These are phyloP conservation scores for Huntiella savannae DNA, from an alignment of 2,329 filamentous ascomycete genomes.

Conservation along the genomic window DNA sequence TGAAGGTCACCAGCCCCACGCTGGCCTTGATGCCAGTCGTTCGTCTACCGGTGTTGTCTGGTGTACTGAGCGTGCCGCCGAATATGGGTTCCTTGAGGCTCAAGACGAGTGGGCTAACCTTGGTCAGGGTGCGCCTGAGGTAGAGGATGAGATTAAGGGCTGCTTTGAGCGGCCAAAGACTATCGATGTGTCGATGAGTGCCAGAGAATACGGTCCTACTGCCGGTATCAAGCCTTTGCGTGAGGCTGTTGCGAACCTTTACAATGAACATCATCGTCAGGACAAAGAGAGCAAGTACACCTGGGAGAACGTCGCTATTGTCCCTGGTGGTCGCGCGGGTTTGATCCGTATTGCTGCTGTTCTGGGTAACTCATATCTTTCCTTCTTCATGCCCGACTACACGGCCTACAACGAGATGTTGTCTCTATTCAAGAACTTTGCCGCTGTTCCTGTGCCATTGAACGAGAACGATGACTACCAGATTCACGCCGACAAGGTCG, in stretches of 20 bases:
- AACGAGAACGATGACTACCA: conserved; percentile 76
- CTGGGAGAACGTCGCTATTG: conserved; percentile 95
- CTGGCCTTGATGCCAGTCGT: conserved; percentile 71
- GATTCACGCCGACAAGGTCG: conserved; percentile 83
- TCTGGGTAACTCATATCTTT: conserved; percentile 76
- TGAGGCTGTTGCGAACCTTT: conserved; percentile 74
- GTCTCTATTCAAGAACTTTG: conserved; percentile 84
- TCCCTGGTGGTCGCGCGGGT: conserved; percentile 79
- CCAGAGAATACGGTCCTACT: conserved; percentile 81
- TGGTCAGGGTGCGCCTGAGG: conserved; percentile 83
- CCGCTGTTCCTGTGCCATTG: conserved; percentile 69
- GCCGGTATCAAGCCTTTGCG: conserved; percentile 83
- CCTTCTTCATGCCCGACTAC: conserved; percentile 90
- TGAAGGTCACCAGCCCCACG: conserved; percentile 77
- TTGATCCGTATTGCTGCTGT: conserved; percentile 90
- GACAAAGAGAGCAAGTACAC: conserved; percentile 81
- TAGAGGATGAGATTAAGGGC: conserved; percentile 78
- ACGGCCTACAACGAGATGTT: conserved; percentile 97
- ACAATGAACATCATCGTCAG: conserved; percentile 81
- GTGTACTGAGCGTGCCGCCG: conserved; percentile 71
- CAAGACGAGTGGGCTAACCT: conserved; percentile 79
- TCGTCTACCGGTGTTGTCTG: conserved; percentile 89
- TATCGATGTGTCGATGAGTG: conserved; percentile 60
- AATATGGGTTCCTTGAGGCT: conserved; percentile 73
- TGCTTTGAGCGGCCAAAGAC: conserved; percentile 66